phyloP scores from a whole-genome alignment of 345 rosid species.

The Moricandia moricandioides region DNA sequence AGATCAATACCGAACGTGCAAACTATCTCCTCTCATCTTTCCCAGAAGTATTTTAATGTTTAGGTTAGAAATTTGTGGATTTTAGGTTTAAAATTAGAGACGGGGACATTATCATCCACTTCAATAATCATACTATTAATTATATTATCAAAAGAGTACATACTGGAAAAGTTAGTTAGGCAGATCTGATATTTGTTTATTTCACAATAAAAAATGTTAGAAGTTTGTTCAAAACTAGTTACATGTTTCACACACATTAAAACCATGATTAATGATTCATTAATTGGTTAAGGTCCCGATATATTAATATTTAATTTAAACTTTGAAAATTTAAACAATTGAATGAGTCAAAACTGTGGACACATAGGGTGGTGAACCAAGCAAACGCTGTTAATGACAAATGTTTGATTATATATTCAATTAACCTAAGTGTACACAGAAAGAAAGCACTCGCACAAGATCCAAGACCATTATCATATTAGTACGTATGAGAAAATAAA shows the following conservation, averaged over 20 bases:
- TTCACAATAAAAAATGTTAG: conserved; percentile 3
- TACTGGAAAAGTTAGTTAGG: conserved; percentile 8
- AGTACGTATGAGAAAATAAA: conserved; percentile 1
- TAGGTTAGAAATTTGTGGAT: not conserved
- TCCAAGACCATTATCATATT: conserved; percentile 36
- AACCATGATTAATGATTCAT: conserved; percentile 30
- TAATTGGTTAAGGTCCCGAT: conserved; percentile 31
- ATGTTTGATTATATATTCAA: conserved; percentile 24
- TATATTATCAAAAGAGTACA: conserved; percentile 4
- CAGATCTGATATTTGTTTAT: not conserved
- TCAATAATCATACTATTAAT: not conserved
- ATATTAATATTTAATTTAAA: conserved; percentile 15
- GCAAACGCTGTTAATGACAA: conserved; percentile 32
- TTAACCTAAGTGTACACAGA: conserved; percentile 23
- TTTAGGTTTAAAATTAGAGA: not conserved
- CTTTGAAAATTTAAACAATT: conserved; percentile 30
- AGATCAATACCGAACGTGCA: not conserved
- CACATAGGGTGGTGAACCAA: conserved; percentile 42
- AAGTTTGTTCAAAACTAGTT: conserved; percentile 1
- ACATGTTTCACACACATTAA: conserved; percentile 33
- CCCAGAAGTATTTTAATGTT: not conserved
- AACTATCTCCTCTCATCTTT: not conserved
- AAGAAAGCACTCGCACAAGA: conserved; percentile 39
- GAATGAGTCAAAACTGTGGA: conserved; percentile 23
- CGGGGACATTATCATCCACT: not conserved